phyloP scores from a whole-genome alignment of 2,329 filamentous ascomycete species.

The Phoma sp. region DNA sequence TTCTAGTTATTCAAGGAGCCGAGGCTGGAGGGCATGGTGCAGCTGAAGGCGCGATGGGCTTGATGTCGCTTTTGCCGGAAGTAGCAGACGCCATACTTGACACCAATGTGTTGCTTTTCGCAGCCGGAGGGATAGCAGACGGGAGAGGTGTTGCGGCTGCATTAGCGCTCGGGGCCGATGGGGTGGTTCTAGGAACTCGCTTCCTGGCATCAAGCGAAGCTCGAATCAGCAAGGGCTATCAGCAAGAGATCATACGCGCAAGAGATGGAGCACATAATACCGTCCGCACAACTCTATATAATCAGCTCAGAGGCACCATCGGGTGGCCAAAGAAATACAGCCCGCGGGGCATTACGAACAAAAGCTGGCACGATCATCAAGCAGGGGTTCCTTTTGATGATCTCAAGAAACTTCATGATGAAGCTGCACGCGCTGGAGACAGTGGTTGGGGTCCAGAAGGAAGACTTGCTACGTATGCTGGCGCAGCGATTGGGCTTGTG shows the following conservation, averaged over 20 bases:
- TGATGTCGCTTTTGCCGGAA: slow-evolving; percentile 64
- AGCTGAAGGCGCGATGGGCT: slow-evolving; percentile 48
- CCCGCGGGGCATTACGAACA: slow-evolving; percentile 62
- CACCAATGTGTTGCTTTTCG: slow-evolving; percentile 49
- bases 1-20: slow-evolving; percentile 64
- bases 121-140: slow-evolving; percentile 65
- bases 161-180: slow-evolving; percentile 58
- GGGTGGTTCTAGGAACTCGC: slow-evolving; percentile 66
- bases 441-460: slow-evolving; percentile 57
- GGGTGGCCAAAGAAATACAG: slow-evolving; percentile 63
- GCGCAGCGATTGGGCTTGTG: slow-evolving; percentile 65
- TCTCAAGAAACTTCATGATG: slow-evolving; percentile 51
- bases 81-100: slow-evolving; percentile 49
- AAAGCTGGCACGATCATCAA: slow-evolving; percentile 53
- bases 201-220: slow-evolving; percentile 62
- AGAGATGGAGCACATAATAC: slow-evolving; percentile 56
- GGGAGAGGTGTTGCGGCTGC: slow-evolving; percentile 63
- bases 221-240: slow-evolving; percentile 52
- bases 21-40: slow-evolving; percentile 69
- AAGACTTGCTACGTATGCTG: slow-evolving; percentile 66
- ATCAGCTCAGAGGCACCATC: slow-evolving; percentile 59
- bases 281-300: slow-evolving; percentile 55
- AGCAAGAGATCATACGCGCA: slow-evolving; percentile 51
- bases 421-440: slow-evolving; percentile 57
- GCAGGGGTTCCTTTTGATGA: slow-evolving; percentile 49